A percentile compares a stretch with the other conserved stretches of the same genome.
phyloP scores from a whole-genome alignment of 1,284 basidiomycete species.

The Ceratobasidium sp. region DNA sequence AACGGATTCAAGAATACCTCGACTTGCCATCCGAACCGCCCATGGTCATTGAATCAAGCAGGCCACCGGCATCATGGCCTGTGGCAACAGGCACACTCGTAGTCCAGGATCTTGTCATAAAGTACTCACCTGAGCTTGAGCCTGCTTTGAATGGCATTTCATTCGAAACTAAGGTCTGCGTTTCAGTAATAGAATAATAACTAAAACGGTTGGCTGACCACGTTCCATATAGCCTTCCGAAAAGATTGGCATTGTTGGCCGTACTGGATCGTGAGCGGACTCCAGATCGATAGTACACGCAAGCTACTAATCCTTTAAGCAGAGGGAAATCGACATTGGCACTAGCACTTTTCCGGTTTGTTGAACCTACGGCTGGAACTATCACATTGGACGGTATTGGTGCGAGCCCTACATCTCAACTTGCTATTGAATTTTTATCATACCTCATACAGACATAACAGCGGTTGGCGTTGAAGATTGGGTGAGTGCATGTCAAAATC shows the following conservation, averaged over 20 bases:
- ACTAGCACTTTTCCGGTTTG: slow-evolving; percentile 86
- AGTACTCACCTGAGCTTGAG: slow-evolving; percentile 85
- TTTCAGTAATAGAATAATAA: not conserved
- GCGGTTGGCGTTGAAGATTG: slow-evolving; percentile 83
- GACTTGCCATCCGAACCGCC: slow-evolving; percentile 87
- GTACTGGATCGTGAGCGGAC: slow-evolving; percentile 62
- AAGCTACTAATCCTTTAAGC: slow-evolving; percentile 43
- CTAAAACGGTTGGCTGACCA: too few relatives aligned
- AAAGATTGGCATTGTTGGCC: slow-evolving; percentile 73
- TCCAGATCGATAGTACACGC: not conserved
- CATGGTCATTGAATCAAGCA: slow-evolving; percentile 66
- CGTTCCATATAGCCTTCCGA: slow-evolving; percentile 63
- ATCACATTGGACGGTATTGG: slow-evolving; percentile 87
- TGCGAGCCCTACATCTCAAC: not conserved
- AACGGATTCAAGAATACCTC: slow-evolving; percentile 88
- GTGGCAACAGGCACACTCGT: slow-evolving; percentile 57
- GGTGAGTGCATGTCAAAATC: slow-evolving; percentile 67
- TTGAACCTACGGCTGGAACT: slow-evolving; percentile 79
- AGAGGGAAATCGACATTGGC: slow-evolving; percentile 85
- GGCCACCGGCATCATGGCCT: slow-evolving; percentile 87
- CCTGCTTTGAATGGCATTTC: slow-evolving; percentile 80
- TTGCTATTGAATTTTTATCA: not conserved
- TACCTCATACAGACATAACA: slow-evolving; percentile 62
- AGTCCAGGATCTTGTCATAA: slow-evolving; percentile 78
- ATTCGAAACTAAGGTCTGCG: slow-evolving; percentile 57